phyloP scores from a whole-genome alignment of 192 early-diverging fungal species.

The Pilobolus umbonatus region DNA sequence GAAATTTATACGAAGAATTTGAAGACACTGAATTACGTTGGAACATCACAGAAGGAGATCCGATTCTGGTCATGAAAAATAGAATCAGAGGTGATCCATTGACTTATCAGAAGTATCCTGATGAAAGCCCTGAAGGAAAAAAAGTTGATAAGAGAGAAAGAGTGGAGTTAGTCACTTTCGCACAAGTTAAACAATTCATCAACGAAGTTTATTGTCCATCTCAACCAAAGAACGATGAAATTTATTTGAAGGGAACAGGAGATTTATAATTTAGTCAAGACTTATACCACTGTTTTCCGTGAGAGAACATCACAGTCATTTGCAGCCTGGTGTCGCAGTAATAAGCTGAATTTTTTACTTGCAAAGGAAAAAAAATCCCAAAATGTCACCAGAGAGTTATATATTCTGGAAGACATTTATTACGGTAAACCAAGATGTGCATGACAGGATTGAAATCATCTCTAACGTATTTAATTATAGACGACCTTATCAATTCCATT shows the following conservation, averaged over 20 bases:
- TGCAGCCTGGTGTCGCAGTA: constrained; percentile 7
- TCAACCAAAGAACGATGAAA: constrained; percentile 5
- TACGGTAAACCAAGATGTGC: constrained; percentile 8
- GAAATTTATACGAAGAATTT: too few relatives aligned
- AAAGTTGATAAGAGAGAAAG: too few relatives aligned
- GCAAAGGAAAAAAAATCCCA: constrained; percentile 9
- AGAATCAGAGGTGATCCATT: too few relatives aligned
- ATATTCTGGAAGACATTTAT: constrained; percentile 11
- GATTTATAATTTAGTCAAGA: constrained; percentile 8
- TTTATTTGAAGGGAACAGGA: neutral
- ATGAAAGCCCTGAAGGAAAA: too few relatives aligned
- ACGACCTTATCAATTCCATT: constrained; percentile 7
- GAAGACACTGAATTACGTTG: too few relatives aligned
- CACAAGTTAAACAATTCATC: too few relatives aligned
- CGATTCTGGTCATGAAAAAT: too few relatives aligned
- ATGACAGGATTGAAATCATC: neutral
- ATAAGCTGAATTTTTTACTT: too few relatives aligned
- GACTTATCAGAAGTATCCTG: too few relatives aligned
- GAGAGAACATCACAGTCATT: constrained; percentile 3
- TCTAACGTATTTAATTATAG: constrained; percentile 9
- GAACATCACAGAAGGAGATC: too few relatives aligned
- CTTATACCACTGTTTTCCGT: constrained; percentile 5
- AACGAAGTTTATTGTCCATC: too few relatives aligned
- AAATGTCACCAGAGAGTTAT: constrained; percentile 7
- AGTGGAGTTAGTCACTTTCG: too few relatives aligned